These are phyloP conservation scores for Penicillium tannophilum DNA, from an alignment of 495 filamentous ascomycete genomes.

Conservation along the genomic window DNA sequence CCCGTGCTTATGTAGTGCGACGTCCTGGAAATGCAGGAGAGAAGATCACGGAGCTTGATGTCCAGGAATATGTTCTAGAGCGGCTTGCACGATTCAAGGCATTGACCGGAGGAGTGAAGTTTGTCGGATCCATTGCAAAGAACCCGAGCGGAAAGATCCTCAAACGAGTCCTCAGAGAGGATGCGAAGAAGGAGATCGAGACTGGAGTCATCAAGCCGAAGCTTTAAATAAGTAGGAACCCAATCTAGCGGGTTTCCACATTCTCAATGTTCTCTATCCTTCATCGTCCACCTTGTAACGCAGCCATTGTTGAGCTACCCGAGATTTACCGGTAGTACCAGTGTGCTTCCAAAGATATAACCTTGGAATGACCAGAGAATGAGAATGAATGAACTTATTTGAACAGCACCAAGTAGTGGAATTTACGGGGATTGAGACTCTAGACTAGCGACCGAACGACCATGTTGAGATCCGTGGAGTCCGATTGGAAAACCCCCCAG, in stretches of 20 bases:
- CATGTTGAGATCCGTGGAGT: conserved; percentile 2
- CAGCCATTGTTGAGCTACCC: no score
- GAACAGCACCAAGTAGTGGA: no score
- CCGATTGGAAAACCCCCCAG: conserved; percentile 2
- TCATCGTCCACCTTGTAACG: no score
- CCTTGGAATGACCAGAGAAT: no score
- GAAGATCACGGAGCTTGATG: conserved; percentile 55
- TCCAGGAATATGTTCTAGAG: conserved; percentile 56
- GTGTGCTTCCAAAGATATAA: no score
- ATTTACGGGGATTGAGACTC: no score
- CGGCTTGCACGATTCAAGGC: conserved; percentile 68
- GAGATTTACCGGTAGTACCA: no score
- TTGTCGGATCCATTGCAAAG: conserved; percentile 76
- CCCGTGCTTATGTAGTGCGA: conserved; percentile 75
- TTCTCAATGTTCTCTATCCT: not conserved
- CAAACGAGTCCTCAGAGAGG: conserved; percentile 61
- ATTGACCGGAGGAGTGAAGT: conserved; percentile 76
- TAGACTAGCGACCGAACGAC: not conserved
- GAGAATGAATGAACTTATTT: no score
- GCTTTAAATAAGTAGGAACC: conserved; percentile 11
- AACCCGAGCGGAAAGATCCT: conserved; percentile 83
- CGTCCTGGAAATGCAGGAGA: conserved; percentile 36
- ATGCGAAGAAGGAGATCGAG: conserved; percentile 42
- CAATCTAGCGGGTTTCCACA: not conserved
- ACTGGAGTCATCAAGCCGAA: conserved; percentile 25